Conservation (phyloP, 1,284 basidiomycete genomes). For the Ustilago xerochloae region DNA sequence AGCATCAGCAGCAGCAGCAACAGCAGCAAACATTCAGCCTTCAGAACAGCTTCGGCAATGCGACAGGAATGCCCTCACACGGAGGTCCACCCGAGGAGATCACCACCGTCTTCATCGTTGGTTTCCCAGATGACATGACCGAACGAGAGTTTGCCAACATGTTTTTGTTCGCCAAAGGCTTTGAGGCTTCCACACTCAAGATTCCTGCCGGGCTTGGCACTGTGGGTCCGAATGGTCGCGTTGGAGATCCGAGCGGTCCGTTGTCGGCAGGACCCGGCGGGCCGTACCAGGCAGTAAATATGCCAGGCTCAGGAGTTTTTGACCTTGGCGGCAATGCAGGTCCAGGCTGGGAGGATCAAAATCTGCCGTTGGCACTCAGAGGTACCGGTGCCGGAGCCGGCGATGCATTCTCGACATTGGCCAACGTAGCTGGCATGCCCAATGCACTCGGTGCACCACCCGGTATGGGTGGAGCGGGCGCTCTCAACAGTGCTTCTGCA, state of each 20-base stretch:
- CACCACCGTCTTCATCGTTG: constrained; percentile 97
- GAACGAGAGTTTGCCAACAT: constrained; percentile 99
- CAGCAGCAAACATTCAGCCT: constrained; percentile 33
- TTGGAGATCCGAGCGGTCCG: constrained; percentile 29
- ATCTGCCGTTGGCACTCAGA: constrained; percentile 46
- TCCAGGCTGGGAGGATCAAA: constrained; percentile 47
- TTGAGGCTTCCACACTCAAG: constrained; percentile 97
- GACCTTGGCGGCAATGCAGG: constrained; percentile 32
- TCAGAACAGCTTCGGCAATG: constrained; percentile 25
- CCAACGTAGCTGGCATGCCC: constrained; percentile 37
- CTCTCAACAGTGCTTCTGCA: constrained; percentile 19
- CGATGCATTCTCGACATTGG: constrained; percentile 44
- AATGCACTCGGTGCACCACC: constrained; percentile 28
- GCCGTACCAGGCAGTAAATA: constrained; percentile 59
- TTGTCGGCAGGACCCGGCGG: constrained; percentile 40
- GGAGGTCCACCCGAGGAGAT: constrained; percentile 78
- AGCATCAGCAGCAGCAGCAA: constrained; percentile 9
- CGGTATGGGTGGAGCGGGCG: constrained; percentile 22
- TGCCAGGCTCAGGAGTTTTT: constrained; percentile 51
- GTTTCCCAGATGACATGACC: constrained; percentile 98
- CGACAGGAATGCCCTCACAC: constrained; percentile 14
- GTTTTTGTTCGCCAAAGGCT: constrained; percentile 94
- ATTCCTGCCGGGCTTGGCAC: constrained; percentile 85
- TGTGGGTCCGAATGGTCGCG: constrained; percentile 30
- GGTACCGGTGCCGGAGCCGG: constrained; percentile 48